Evolutionary conservation across 2,329 filamentous ascomycete species (phyloP).

Genomic region (Pyrenochaeta sp.): DNA sequence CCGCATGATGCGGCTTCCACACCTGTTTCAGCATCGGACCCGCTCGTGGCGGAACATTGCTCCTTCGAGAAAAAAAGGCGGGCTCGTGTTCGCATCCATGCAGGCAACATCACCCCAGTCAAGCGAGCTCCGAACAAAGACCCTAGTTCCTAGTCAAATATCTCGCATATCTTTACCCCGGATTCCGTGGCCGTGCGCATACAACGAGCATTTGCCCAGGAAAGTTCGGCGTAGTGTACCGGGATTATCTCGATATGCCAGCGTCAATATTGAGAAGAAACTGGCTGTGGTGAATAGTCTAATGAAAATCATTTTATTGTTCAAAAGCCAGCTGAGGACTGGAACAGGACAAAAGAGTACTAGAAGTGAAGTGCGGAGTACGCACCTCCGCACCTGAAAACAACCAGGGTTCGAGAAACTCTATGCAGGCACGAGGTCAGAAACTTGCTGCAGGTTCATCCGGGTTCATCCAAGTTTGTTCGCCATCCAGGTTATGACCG

Average conservation of each 20-base stretch:
- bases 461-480: background rate
- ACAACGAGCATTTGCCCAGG: background rate
- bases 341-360: background rate
- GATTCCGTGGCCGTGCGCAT: conserved; percentile 14
- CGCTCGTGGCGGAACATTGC: background rate
- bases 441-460: background rate
- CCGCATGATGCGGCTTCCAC: conserved; percentile 4
- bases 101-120: background rate
- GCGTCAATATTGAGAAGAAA: too few relatives aligned
- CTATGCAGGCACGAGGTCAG: conserved; percentile 1
- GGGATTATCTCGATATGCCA: too few relatives aligned
- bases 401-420: conserved; percentile 2
- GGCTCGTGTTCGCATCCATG: conserved; percentile 16
- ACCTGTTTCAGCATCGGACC: conserved; percentile 11
- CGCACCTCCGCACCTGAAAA: background rate
- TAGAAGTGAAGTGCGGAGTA: background rate
- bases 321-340: too few relatives aligned
- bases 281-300: too few relatives aligned
- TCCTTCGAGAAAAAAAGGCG: background rate
- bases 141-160: conserved; percentile 8
- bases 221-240: too few relatives aligned
- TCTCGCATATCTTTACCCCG: conserved; percentile 26
- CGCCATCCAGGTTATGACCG: background rate
- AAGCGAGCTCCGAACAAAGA: conserved; percentile 3
- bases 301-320: background rate